Base-by-base conservation (phyloP, 257 asterid species). In the Gentiana dahurica region DNA sequence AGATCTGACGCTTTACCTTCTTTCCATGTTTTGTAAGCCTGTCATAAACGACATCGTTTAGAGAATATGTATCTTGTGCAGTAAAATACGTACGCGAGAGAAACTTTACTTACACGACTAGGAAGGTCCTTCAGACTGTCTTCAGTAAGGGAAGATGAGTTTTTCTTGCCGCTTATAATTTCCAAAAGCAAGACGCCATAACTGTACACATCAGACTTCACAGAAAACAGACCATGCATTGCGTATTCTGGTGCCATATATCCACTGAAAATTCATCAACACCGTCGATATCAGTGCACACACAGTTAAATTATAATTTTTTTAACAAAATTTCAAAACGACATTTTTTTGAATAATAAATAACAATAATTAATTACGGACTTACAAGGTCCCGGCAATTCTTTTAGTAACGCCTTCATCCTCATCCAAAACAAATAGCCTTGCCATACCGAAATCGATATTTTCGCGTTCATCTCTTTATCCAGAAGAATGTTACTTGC, bases 11-110 rank as follows among this genome's bases (percentile, higher is more conserved):
- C 39, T 9, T 59, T 59, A 37, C 73, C 60, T 33, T 65, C 35
- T 0, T 6, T 57, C 73, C 76, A 66, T 3, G 57, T 55, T 8
- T 61, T 59, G 76, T 76, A 74, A 10, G 57, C 65, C 79, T 74
- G n/a, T 12, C 35, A 2, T n/a, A 41, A 10, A 4, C 8, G 8
- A 44, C 3, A 39, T 24, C 24, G 9, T 1, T 2, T 33, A 32
- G 10, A 34, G 54, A 15, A 15, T 7, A 1, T 7, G 54, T 2
- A 51, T 15, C 4, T 6, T 9, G 53, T 55, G 3, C 12, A 57
- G 52, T 10, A 43, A 57, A 57, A 48, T 1, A 6, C 43, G 6
- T 49, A 1, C 32, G 39, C 11, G 11, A 6, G 5, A 41, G 46
- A 6, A 48, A 32, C 7, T 39, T 9, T 36, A 55, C 71, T 60